Base-by-base conservation (phyloP, 2,329 filamentous ascomycete genomes). In the Chalaropsis ovoidea region DNA sequence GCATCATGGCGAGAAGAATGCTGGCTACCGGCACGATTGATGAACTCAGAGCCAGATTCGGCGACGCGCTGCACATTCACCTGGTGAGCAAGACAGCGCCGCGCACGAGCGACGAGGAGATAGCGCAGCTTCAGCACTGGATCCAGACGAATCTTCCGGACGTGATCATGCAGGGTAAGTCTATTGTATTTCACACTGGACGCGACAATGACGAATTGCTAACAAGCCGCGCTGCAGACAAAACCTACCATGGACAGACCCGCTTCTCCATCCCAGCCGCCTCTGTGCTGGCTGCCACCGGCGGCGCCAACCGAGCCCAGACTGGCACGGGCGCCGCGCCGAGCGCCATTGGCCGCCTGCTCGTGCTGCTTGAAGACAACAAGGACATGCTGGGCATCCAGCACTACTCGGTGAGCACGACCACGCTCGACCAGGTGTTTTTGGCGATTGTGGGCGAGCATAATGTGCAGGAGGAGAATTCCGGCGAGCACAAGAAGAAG, bases 381-480 rank as follows among this genome's bases (percentile, higher is more conserved):
- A 88, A 86, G 71, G 77, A 83, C 22, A 74, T 76, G 3, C 74
- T 96, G 35, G 88, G 88, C 0, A 81, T 96, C 61, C 87, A 90
- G 73, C 90, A 95, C 74, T 96, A 93, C 75, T 90, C 87, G 62
- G 90, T 96, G 69, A 88, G 84, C 67, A 89, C 90, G 27, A 94
- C 90, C 19, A 95, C 90, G 17, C 77, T 96, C 52, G 92, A 96
- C 72, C 89, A 96, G 75, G 91, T 96, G 0, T 96, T 96, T 75
- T 75, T 96, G 73, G 82, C 82, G 31, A 94, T 96, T 72, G 90
- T 96, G 0, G 86, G 86, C 1, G 82, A 85, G 74, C 88, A 95
- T 73, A 85, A 91, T 73, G 82, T 93, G 6, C 79, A 86, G 69
- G 90, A 95, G 73, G 91, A 93, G 76, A 81, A 82, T 24, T 82